Evolutionary conservation across 495 filamentous ascomycete species (phyloP).

Genomic region (Penicillium canescens): DNA sequence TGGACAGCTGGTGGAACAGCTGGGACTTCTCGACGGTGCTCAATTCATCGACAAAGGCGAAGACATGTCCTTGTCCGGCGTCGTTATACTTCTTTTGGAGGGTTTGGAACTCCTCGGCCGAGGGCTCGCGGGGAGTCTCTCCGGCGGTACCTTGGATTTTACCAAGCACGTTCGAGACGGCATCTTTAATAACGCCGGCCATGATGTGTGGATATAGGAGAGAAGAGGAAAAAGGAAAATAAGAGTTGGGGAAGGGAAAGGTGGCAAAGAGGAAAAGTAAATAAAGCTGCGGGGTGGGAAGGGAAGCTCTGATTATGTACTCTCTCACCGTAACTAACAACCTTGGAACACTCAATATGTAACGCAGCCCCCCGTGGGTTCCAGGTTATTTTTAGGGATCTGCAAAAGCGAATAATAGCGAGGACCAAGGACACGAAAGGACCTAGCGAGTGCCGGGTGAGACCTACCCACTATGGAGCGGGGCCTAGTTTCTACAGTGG

Average conservation of each 20-base stretch:
- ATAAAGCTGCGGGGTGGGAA: constrained; percentile 20
- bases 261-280: constrained; percentile 17
- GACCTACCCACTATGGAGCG: constrained; percentile 7
- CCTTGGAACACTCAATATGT: constrained; percentile 1
- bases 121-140: constrained; percentile 62
- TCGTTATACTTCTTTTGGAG: constrained; percentile 76
- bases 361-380: constrained; percentile 6
- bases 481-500: background rate
- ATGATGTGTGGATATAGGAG: constrained; percentile 26
- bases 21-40: constrained; percentile 67
- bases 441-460: constrained; percentile 6
- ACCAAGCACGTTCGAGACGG: constrained; percentile 59
- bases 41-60: constrained; percentile 86
- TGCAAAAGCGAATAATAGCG: constrained; percentile 6
- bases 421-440: background rate
- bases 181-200: constrained; percentile 47
- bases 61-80: constrained; percentile 85
- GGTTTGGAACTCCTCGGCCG: constrained; percentile 67
- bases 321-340: constrained; percentile 9
- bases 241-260: background rate
- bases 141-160: constrained; percentile 52
- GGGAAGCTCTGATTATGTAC: constrained; percentile 21
- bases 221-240: background rate
- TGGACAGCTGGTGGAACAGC: constrained; percentile 78
- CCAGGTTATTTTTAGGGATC: constrained; percentile 27